Percentiles rank a stretch among this genome's conserved stretches.
These are phyloP conservation scores for Fusarium euwallaceae DNA, from an alignment of 2,329 filamentous ascomycete species.

Conservation along the genomic window DNA sequence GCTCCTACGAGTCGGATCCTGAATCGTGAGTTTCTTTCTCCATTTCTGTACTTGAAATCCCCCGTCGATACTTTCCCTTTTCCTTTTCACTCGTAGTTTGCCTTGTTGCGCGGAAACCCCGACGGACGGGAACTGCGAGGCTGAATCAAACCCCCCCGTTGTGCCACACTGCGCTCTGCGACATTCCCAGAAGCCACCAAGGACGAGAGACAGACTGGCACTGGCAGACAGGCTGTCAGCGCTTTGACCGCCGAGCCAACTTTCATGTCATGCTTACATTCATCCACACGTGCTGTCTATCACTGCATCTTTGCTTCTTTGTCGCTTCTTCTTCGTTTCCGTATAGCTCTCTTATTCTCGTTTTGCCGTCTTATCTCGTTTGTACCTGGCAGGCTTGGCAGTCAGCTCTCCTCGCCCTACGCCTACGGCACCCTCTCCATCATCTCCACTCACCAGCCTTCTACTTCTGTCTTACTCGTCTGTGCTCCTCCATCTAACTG, in stretches of 20 bases:
- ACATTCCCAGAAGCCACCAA: conserved; percentile 34
- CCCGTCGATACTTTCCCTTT: neutral
- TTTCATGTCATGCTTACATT: neutral
- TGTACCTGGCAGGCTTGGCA: conserved; percentile 34
- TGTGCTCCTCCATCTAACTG: conserved; percentile 37
- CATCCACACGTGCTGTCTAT: neutral
- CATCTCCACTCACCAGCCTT: conserved; percentile 27
- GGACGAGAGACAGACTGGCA: conserved; percentile 17
- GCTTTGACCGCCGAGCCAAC: neutral
- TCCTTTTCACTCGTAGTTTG: neutral
- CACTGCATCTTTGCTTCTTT: conserved; percentile 1
- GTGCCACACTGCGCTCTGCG: conserved; percentile 31
- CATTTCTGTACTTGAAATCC: neutral
- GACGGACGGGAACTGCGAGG: conserved; percentile 23
- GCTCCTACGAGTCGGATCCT: conserved; percentile 52
- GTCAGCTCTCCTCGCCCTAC: conserved; percentile 5
- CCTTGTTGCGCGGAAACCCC: conserved; percentile 29
- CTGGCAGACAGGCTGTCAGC: neutral
- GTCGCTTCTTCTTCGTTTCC: neutral
- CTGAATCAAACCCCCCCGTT: conserved; percentile 20
- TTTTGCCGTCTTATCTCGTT: conserved; percentile 15
- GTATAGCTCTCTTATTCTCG: conserved; percentile 1
- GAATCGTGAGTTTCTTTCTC: conserved; percentile 47
- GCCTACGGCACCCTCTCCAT: conserved; percentile 29
- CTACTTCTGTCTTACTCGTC: conserved; percentile 22